Evolutionary conservation across 2,329 filamentous ascomycete species (phyloP).

Genomic region (Ascochyta pisi): DNA sequence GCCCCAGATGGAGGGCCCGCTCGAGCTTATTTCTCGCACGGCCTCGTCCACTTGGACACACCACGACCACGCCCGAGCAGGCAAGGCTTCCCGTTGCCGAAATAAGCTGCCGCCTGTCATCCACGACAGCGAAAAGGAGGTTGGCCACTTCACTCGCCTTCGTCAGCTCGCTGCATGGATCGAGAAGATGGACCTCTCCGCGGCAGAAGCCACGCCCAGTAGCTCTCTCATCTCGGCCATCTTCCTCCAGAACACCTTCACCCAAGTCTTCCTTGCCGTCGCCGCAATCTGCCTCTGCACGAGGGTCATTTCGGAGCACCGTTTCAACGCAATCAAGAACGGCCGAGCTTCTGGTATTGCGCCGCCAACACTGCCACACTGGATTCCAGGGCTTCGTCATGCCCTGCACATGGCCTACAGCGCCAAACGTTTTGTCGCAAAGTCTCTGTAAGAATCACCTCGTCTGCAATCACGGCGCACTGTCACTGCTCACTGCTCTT

Average conservation of each 20-base stretch:
- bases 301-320: slow-evolving; percentile 19
- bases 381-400: slow-evolving; percentile 28
- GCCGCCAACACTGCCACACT: slow-evolving; percentile 29
- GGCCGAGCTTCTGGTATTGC: slow-evolving; percentile 9
- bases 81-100: slow-evolving; percentile 8
- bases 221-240: neutral
- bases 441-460: slow-evolving; percentile 19
- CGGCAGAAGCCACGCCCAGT: neutral
- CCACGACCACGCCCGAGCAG: slow-evolving; percentile 7
- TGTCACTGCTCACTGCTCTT: neutral
- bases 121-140: neutral
- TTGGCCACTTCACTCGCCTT: neutral
- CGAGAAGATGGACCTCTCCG: neutral
- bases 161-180: neutral
- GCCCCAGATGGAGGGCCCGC: neutral
- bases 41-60: neutral
- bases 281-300: slow-evolving; percentile 20
- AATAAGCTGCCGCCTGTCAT: slow-evolving; percentile 1
- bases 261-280: slow-evolving; percentile 11
- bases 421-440: slow-evolving; percentile 18
- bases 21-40: slow-evolving; percentile 12
- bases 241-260: neutral
- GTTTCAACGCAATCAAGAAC: slow-evolving; percentile 18
- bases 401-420: slow-evolving; percentile 22
- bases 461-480: too few relatives aligned